phyloP scores from a whole-genome alignment of 352 stramenopile species.

The Phytophthora fragariae region DNA sequence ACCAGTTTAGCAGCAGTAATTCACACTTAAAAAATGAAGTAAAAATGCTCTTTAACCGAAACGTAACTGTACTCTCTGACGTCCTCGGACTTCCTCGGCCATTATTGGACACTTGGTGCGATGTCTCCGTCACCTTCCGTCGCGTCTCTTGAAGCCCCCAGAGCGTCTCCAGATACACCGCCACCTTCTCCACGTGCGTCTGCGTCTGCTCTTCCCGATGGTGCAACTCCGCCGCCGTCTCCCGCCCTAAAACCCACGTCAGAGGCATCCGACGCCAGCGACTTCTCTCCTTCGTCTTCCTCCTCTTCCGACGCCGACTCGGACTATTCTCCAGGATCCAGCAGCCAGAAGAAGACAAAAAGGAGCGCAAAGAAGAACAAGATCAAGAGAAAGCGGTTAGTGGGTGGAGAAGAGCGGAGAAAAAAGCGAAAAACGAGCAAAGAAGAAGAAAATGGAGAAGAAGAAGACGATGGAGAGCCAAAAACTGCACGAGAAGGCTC shows the following conservation, averaged over 20 bases:
- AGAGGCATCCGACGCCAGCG: constrained; percentile 21
- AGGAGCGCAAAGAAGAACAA: constrained; percentile 28
- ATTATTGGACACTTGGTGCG: neutral
- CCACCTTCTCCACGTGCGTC: constrained; percentile 13
- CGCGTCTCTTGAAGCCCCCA: neutral
- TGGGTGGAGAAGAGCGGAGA: constrained; percentile 8
- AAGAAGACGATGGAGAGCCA: neutral
- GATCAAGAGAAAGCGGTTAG: constrained; percentile 35
- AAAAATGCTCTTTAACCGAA: constrained; percentile 1
- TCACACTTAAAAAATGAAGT: neutral
- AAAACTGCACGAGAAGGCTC: constrained; percentile 1
- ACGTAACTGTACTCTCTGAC: neutral
- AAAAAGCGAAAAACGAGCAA: constrained; percentile 4
- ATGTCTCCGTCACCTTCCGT: constrained; percentile 24
- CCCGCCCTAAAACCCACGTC: neutral
- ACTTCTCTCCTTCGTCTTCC: constrained; percentile 21
- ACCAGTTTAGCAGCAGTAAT: neutral
- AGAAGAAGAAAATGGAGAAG: constrained; percentile 18
- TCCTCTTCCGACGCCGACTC: constrained; percentile 40
- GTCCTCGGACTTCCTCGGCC: constrained; percentile 9
- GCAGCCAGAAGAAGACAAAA: constrained; percentile 2
- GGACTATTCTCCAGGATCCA: constrained; percentile 40
- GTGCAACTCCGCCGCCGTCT: constrained; percentile 25
- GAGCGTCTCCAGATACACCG: constrained; percentile 7
- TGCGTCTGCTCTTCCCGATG: constrained; percentile 11